Percentiles rank a stretch among this genome's conserved stretches.
Evolutionary conservation across 257 asterid genomes (phyloP).

Genomic region (Leptodermis oblonga): DNA sequence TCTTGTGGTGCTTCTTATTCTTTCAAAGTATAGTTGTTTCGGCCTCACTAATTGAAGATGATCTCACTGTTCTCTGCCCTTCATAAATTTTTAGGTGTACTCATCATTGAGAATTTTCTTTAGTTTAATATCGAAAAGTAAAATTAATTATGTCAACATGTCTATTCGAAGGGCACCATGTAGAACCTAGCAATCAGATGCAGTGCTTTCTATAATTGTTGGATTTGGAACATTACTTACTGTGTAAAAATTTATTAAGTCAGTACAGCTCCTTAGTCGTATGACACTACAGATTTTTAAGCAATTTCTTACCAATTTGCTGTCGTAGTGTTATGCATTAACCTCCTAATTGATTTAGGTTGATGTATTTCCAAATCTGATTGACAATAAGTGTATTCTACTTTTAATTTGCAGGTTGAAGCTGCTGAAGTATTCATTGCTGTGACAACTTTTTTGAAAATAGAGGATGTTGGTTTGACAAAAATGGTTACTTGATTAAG

Average conservation of each 20-base stretch:
- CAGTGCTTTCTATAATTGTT: not conserved
- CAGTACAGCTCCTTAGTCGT: not conserved
- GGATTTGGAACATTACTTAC: no score
- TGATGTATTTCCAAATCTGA: not conserved
- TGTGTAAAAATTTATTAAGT: not conserved
- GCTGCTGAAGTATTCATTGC: constrained; percentile 83
- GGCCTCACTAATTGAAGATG: not conserved
- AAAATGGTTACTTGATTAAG: constrained; percentile 82
- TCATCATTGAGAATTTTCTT: not conserved
- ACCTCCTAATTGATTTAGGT: not conserved
- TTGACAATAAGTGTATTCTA: not conserved
- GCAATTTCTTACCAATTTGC: not conserved
- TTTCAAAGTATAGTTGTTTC: not conserved
- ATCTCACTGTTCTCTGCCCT: not conserved
- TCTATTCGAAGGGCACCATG: not conserved
- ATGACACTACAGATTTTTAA: not conserved
- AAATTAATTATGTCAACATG: not conserved
- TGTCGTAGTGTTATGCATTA: not conserved
- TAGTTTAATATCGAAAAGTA: not conserved
- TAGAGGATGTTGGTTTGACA: constrained; percentile 76
- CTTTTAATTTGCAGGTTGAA: constrained; percentile 44
- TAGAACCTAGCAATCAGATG: not conserved
- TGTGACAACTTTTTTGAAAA: constrained; percentile 84
- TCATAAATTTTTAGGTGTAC: not conserved
- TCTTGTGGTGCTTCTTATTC: not conserved